These are phyloP conservation scores for Pulveroboletus sp. DNA, from an alignment of 768 basidiomycete species.

Conservation along the genomic window DNA sequence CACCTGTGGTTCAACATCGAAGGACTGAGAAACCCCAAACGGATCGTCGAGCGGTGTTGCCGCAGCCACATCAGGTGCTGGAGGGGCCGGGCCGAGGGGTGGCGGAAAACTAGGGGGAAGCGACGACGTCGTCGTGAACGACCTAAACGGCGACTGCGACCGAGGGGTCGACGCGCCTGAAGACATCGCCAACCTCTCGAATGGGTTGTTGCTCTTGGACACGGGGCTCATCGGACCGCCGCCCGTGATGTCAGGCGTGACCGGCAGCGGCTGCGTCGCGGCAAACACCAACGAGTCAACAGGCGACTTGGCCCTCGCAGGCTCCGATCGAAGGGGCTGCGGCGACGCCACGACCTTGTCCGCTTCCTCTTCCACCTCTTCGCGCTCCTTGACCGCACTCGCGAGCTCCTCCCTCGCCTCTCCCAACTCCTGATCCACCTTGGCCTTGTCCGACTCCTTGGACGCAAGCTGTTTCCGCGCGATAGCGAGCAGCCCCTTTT, in stretches of 20 bases:
- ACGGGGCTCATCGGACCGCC: conserved; percentile 40
- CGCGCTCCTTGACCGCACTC: conserved; percentile 51
- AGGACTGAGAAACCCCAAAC: conserved; percentile 44
- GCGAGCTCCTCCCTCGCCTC: conserved; percentile 56
- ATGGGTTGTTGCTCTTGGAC: conserved; percentile 86
- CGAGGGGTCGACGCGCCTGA: conserved; percentile 39
- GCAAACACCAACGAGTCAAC: conserved; percentile 54
- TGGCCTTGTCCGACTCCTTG: conserved; percentile 74
- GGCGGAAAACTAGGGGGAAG: conserved; percentile 31
- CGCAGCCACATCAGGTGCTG: conserved; percentile 3
- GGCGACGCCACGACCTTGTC: conserved; percentile 24
- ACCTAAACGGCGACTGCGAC: conserved; percentile 58
- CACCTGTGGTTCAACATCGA: conserved; percentile 15
- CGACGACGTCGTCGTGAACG: conserved; percentile 41
- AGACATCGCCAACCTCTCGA: conserved; percentile 63
- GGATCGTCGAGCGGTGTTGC: conserved; percentile 42
- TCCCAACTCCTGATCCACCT: conserved; percentile 66
- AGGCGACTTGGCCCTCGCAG: conserved; percentile 38
- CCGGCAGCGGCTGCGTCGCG: conserved; percentile 67
- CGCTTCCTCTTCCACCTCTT: conserved; percentile 51
- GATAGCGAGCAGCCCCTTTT: conserved; percentile 92
- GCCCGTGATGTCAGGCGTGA: conserved; percentile 59
- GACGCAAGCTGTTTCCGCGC: conserved; percentile 89
- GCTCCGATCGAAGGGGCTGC: conserved; percentile 14
- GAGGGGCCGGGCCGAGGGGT: conserved; percentile 11